These are phyloP conservation scores for Sporothrix euskadiensis DNA, from an alignment of 2,329 filamentous ascomycete genomes.

Conservation along the genomic window DNA sequence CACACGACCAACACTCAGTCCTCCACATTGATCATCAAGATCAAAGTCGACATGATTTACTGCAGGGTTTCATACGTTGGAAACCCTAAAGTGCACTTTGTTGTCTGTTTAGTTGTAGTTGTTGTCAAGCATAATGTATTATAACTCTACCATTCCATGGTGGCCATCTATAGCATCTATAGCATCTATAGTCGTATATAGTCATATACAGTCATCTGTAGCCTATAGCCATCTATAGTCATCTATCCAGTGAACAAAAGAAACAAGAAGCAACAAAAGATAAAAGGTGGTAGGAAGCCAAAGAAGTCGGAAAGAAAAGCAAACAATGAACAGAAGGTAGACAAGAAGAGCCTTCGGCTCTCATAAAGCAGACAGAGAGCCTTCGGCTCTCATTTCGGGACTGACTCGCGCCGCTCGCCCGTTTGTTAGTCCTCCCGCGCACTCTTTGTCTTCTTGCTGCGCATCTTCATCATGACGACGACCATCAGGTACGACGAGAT, in stretches of 20 bases:
- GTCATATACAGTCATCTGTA: too few species aligned
- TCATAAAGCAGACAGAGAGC: not conserved
- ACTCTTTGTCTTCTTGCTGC: slow-evolving; percentile 52
- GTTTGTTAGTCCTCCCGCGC: slow-evolving; percentile 40
- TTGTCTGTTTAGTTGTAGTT: too few species aligned
- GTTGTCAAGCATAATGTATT: not conserved
- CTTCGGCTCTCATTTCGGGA: not conserved
- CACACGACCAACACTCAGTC: not conserved
- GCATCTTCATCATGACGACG: slow-evolving; percentile 50
- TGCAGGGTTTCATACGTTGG: too few species aligned
- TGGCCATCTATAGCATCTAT: too few species aligned
- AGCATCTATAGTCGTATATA: too few species aligned
- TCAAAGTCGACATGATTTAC: too few species aligned
- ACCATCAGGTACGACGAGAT: slow-evolving; percentile 54
- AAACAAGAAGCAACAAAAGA: not conserved
- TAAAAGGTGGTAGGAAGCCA: not conserved
- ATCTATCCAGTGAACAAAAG: not conserved
- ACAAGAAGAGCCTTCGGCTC: not conserved
- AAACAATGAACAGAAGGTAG: not conserved
- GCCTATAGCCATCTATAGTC: too few species aligned
- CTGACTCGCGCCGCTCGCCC: not conserved
- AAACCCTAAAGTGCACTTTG: too few species aligned
- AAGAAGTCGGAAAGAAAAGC: not conserved
- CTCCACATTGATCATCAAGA: not conserved
- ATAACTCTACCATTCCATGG: not conserved